A percentile compares a stretch with the other conserved stretches of the same genome.
These are phyloP conservation scores for Epithemia pelagica DNA, from an alignment of 108 stramenopile genomes.

Conservation along the genomic window DNA sequence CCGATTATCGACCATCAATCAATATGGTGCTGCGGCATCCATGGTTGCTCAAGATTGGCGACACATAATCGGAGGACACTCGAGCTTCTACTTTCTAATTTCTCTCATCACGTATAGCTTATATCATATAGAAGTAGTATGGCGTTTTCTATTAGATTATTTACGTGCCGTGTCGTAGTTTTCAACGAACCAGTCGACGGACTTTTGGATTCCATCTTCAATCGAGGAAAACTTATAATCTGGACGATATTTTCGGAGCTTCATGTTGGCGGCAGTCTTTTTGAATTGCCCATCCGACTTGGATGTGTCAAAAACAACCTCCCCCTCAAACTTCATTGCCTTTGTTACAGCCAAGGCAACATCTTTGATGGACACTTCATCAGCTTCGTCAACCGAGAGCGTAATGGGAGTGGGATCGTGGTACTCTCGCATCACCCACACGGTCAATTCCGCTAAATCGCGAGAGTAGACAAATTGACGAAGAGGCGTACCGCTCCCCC, in stretches of 20 bases:
- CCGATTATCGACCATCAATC: constrained; percentile 58
- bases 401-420: constrained; percentile 91
- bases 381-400: constrained; percentile 86
- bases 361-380: constrained; percentile 93
- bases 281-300: constrained; percentile 98
- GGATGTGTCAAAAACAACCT: constrained; percentile 82
- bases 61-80: no score
- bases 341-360: constrained; percentile 89
- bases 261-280: constrained; percentile 96
- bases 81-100: no score
- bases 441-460: constrained; percentile 94
- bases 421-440: constrained; percentile 92
- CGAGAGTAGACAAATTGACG: constrained; percentile 94
- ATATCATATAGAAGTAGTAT: no score
- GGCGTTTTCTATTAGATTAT: constrained; percentile 17
- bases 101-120: no score
- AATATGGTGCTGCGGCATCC: constrained; percentile 68
- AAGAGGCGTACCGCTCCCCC: constrained; percentile 94
- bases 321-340: constrained; percentile 91
- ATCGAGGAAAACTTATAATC: constrained; percentile 94
- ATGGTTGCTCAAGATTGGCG: constrained; percentile 38
- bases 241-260: constrained; percentile 75
- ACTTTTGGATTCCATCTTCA: constrained; percentile 84
- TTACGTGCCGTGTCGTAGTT: constrained; percentile 78
- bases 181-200: constrained; percentile 89